A percentile compares a stretch with the other conserved stretches of the same genome.
Conservation (phyloP, 805 yeast species). For the Saitoella complicata region DNA sequence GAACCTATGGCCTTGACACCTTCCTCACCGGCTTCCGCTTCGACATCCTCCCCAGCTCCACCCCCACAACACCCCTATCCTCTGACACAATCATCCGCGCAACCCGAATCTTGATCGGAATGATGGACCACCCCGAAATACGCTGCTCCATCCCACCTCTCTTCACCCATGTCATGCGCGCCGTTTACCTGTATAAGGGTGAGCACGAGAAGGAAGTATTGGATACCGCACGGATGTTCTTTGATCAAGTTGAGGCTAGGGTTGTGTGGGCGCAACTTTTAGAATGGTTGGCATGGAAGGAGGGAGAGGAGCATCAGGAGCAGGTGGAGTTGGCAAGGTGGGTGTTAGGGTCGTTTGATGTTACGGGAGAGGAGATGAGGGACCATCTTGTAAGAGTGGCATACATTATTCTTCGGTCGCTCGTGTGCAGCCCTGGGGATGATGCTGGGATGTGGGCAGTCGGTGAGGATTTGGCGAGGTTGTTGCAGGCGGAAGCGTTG, state of each 20-base stretch:
- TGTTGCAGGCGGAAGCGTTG: constrained; percentile 15
- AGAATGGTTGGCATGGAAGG: constrained; percentile 22
- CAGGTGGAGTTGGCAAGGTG: constrained; percentile 37
- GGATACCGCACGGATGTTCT: constrained; percentile 47
- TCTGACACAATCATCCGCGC: constrained; percentile 23
- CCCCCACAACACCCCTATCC: constrained; percentile 7
- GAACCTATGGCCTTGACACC: not conserved
- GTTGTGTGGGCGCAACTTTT: constrained; percentile 59
- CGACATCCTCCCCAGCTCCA: constrained; percentile 4
- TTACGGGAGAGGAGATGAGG: constrained; percentile 77
- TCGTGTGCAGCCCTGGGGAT: constrained; percentile 4
- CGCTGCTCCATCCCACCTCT: constrained; percentile 64
- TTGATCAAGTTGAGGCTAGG: constrained; percentile 72
- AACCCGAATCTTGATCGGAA: constrained; percentile 47
- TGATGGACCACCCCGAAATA: constrained; percentile 91
- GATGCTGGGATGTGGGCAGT: not conserved
- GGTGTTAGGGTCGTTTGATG: constrained; percentile 47
- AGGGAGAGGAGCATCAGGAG: constrained; percentile 6
- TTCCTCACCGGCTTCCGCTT: not conserved
- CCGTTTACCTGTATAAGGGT: constrained; percentile 25
- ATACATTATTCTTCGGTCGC: constrained; percentile 32
- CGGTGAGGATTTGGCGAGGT: constrained; percentile 19
- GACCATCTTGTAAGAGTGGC: constrained; percentile 48
- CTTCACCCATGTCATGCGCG: constrained; percentile 45
- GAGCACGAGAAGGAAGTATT: constrained; percentile 30